Evolutionary conservation across 176 grass and related monocot species (phyloP).

Genomic region (Triticum dicoccoides): DNA sequence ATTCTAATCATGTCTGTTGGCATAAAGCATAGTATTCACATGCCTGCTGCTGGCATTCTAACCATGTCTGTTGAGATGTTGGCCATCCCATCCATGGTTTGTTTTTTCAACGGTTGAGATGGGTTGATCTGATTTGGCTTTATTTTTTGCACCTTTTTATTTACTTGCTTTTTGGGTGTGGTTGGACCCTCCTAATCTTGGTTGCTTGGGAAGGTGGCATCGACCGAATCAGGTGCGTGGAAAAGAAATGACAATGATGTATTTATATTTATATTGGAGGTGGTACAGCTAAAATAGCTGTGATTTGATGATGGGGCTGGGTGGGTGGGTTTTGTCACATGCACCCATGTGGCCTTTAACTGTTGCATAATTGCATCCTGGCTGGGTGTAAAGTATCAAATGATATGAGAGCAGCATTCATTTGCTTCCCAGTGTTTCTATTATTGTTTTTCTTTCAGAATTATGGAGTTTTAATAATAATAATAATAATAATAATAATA

Average conservation of each 20-base stretch:
- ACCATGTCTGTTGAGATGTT: constrained; percentile 4
- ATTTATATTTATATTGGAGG: neutral
- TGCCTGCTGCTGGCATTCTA: neutral
- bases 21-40: neutral
- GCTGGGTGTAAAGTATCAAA: neutral
- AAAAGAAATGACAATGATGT: constrained; percentile 14
- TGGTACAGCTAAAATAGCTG: constrained; percentile 2
- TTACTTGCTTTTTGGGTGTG: neutral
- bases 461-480: neutral
- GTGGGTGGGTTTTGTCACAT: neutral
- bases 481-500: neutral
- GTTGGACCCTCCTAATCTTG: constrained; percentile 41
- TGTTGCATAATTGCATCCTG: neutral
- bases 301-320: neutral
- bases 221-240: constrained; percentile 19
- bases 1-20: constrained; percentile 23
- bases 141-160: neutral
- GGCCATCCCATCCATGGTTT: neutral
- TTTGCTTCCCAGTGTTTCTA: neutral
- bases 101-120: constrained; percentile 5
- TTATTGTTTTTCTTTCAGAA: too few relatives aligned
- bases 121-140: constrained; percentile 7
- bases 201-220: constrained; percentile 44
- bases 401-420: neutral
- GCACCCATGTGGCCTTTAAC: constrained; percentile 5